Conservation (phyloP, 306 rosid genomes). For the Aeschynomene evenia region DNA sequence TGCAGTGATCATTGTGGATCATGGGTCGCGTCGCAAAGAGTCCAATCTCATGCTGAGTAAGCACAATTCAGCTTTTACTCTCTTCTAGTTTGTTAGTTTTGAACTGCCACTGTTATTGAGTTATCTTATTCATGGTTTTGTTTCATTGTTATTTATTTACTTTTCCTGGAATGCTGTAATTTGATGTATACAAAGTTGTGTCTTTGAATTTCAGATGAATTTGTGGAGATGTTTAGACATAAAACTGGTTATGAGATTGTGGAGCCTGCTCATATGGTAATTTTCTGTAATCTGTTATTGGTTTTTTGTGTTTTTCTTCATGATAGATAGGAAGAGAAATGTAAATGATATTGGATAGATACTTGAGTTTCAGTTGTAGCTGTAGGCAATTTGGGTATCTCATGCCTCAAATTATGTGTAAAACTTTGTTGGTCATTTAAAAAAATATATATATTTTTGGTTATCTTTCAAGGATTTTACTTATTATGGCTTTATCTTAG, state of each 20-base stretch:
- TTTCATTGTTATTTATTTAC: not conserved
- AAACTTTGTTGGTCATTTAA: not conserved
- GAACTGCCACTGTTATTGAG: not conserved
- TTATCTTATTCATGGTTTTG: not conserved
- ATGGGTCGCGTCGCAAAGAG: conserved; percentile 89
- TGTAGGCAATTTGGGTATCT: not conserved
- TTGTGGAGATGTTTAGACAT: conserved; percentile 74
- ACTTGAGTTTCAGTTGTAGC: not conserved
- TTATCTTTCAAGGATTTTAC: not conserved
- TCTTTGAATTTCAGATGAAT: conserved; percentile 62
- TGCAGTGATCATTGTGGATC: conserved; percentile 85
- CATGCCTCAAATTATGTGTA: not conserved
- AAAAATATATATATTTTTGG: too few species aligned
- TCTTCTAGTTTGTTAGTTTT: not conserved
- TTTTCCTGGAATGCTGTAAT: not conserved
- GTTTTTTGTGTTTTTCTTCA: not conserved
- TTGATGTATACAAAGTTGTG: conserved; percentile 2
- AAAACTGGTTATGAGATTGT: conserved; percentile 78
- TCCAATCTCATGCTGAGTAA: conserved; percentile 87
- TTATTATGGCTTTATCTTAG: not conserved
- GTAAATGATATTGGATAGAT: conserved; percentile 13
- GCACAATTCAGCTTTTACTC: conserved; percentile 19
- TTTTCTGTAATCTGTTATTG: conserved; percentile 8
- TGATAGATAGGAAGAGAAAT: conserved; percentile 4
- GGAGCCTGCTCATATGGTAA: conserved; percentile 97